Evolutionary conservation across 23 red algal species (phyloP).

Genomic region (Pyropia haitanensis): DNA sequence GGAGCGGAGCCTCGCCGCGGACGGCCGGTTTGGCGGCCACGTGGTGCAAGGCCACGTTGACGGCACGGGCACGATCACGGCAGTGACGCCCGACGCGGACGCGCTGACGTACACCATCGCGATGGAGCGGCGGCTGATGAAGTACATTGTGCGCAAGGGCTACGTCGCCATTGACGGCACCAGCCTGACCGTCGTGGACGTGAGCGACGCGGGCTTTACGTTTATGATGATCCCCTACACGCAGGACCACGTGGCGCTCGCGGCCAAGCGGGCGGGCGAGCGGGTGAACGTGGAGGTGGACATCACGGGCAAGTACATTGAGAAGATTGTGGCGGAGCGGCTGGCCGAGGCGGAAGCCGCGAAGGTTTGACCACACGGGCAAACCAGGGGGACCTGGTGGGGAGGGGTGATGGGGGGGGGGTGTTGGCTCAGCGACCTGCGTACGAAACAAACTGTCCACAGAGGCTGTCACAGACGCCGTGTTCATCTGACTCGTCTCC

Average conservation of each 20-base stretch:
- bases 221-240: constrained; percentile 96
- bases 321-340: constrained; percentile 45
- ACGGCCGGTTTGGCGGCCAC: constrained; percentile 91
- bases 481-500: too few relatives aligned
- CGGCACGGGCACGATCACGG: constrained; percentile 59
- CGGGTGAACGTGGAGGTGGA: constrained; percentile 93
- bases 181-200: constrained; percentile 83
- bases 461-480: too few relatives aligned
- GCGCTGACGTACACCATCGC: constrained; percentile 65
- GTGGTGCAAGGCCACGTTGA: constrained; percentile 99
- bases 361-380: too few relatives aligned
- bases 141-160: constrained; percentile 87
- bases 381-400: too few relatives aligned
- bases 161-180: constrained; percentile 89
- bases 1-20: constrained; percentile 75
- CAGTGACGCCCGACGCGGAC: constrained; percentile 61
- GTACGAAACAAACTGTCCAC: too few relatives aligned
- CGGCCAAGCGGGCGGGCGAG: constrained; percentile 51
- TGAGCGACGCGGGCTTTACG: constrained; percentile 57
- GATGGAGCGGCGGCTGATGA: constrained; percentile 28
- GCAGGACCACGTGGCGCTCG: constrained; percentile 63
- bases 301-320: constrained; percentile 96
- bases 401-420: too few relatives aligned
- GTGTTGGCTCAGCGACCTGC: too few relatives aligned
- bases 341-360: constrained; percentile 6